These are phyloP conservation scores for Torulaspora indica DNA, from an alignment of 805 yeast species.

Conservation along the genomic window DNA sequence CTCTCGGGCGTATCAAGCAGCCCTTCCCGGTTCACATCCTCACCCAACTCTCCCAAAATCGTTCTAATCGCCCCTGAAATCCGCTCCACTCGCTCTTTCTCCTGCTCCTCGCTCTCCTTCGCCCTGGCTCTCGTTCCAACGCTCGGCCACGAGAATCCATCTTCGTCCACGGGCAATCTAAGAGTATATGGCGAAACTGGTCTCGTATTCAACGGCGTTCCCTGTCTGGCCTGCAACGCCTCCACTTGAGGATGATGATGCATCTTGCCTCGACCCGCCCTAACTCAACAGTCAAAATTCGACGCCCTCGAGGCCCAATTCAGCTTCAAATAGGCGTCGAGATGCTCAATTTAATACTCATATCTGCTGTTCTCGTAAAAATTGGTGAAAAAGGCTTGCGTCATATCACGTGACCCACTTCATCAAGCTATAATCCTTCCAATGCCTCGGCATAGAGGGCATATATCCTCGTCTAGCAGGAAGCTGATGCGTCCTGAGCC, in stretches of 20 bases:
- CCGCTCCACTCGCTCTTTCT: conserved; percentile 59
- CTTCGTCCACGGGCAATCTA: conserved; percentile 81
- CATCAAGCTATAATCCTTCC: conserved; percentile 46
- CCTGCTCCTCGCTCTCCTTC: conserved; percentile 63
- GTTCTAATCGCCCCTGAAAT: conserved; percentile 78
- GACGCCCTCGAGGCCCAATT: background rate
- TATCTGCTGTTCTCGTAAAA: conserved; percentile 1
- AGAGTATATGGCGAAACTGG: conserved; percentile 80
- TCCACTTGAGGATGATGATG: conserved; percentile 14
- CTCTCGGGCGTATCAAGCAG: conserved; percentile 90
- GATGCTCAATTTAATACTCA: background rate
- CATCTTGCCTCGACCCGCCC: background rate
- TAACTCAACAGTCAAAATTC: background rate
- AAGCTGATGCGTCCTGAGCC: conserved; percentile 57
- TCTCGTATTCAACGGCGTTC: conserved; percentile 65
- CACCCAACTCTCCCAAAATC: conserved; percentile 81
- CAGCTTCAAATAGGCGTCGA: background rate
- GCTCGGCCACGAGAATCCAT: conserved; percentile 93
- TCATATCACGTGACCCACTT: conserved; percentile 10
- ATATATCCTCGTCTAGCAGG: conserved; percentile 56
- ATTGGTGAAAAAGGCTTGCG: background rate
- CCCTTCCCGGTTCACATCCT: conserved; percentile 85
- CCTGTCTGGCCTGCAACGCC: conserved; percentile 20
- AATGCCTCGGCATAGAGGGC: conserved; percentile 62
- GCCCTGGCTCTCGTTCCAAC: conserved; percentile 75